Evolutionary conservation across 306 rosid genomes (phyloP).

Genomic region (Prunus davidiana): DNA sequence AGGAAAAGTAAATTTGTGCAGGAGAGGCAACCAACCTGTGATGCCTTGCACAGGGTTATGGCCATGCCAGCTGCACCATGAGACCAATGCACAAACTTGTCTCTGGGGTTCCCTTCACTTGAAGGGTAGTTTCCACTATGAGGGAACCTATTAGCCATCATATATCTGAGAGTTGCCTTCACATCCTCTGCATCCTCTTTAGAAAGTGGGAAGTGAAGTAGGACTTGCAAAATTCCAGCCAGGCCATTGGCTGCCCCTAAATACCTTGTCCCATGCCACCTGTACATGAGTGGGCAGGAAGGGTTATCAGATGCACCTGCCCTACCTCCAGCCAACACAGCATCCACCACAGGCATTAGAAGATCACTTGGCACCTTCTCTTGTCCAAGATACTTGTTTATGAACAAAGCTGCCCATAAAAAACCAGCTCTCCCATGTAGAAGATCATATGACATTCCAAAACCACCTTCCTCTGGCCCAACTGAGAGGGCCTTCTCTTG

Average conservation of each 20-base stretch:
- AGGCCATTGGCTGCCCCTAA: conserved; percentile 88
- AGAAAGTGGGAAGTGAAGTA: conserved; percentile 71
- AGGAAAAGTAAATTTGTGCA: not conserved
- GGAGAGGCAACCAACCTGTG: conserved; percentile 49
- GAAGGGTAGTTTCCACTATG: conserved; percentile 85
- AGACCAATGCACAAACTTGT: conserved; percentile 84
- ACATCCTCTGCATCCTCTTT: conserved; percentile 73
- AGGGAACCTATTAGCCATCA: conserved; percentile 81
- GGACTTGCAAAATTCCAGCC: conserved; percentile 74
- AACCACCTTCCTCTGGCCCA: conserved; percentile 98
- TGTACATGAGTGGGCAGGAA: conserved; percentile 84
- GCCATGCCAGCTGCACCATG: conserved; percentile 92
- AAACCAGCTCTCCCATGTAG: conserved; percentile 84
- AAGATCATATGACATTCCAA: conserved; percentile 96
- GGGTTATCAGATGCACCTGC: conserved; percentile 76
- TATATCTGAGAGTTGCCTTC: conserved; percentile 61
- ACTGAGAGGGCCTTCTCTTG: conserved; percentile 75
- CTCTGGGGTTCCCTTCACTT: conserved; percentile 87
- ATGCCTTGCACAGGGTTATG: conserved; percentile 79
- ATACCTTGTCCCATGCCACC: conserved; percentile 95
- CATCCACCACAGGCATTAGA: conserved; percentile 61
- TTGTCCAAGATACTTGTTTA: conserved; percentile 63
- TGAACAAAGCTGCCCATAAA: conserved; percentile 74
- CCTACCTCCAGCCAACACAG: conserved; percentile 82
- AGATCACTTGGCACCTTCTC: conserved; percentile 50